Evolutionary conservation across 257 asterid genomes (phyloP).

Genomic region (Forsythia suspensa): DNA sequence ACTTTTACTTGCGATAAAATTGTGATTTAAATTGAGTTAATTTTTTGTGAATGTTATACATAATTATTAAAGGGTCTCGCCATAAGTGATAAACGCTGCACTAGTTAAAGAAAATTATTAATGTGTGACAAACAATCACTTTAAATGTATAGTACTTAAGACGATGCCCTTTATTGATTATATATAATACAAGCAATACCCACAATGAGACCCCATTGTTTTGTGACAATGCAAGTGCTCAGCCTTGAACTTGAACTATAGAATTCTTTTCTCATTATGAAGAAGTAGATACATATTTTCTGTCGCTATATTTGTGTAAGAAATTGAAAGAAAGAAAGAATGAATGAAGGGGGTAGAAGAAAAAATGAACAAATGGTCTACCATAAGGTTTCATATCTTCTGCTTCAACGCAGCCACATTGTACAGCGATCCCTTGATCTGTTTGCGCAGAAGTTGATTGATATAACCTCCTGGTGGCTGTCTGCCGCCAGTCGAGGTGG

Average conservation of each 20-base stretch:
- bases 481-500: slow-evolving; percentile 14
- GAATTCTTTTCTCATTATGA: neutral
- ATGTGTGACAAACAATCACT: no score
- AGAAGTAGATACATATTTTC: neutral
- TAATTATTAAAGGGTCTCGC: no score
- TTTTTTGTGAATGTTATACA: no score
- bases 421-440: slow-evolving; percentile 15
- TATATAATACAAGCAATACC: no score
- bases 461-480: slow-evolving; percentile 19
- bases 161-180: no score
- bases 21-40: no score
- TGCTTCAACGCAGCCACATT: slow-evolving; percentile 36
- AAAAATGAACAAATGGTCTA: neutral
- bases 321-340: neutral
- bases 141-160: no score
- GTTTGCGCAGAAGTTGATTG: slow-evolving; percentile 20
- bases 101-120: no score
- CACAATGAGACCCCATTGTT: no score
- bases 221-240: neutral
- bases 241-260: no score
- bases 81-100: no score
- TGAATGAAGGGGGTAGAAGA: neutral
- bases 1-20: no score
- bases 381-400: neutral
- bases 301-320: neutral